Conservation (phyloP, 345 rosid species). For the Salix exigua region DNA sequence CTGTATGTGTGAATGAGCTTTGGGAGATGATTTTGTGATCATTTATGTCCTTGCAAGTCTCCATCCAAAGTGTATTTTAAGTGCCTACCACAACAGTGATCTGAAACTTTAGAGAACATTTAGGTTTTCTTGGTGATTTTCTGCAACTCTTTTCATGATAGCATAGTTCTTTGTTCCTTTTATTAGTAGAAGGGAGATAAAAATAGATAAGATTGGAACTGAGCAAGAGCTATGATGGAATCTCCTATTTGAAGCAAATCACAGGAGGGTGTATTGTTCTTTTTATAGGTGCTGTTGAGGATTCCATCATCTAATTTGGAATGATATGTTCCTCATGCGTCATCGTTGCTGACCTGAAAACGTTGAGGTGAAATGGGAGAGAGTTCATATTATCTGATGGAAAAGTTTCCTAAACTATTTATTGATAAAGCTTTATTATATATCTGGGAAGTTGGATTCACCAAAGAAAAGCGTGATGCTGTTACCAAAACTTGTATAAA, state of each 20-base stretch:
- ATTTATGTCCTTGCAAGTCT: conserved; percentile 5
- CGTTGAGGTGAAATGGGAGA: background rate
- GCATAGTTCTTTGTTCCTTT: background rate
- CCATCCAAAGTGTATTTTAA: conserved; percentile 1
- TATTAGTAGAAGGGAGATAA: background rate
- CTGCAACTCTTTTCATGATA: background rate
- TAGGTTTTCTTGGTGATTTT: background rate
- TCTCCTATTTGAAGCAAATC: background rate
- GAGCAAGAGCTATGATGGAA: background rate
- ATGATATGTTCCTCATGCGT: background rate
- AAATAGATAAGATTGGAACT: too few relatives aligned
- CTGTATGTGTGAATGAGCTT: conserved; percentile 21
- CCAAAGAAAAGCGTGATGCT: background rate
- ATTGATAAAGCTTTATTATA: background rate
- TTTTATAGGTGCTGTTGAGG: background rate
- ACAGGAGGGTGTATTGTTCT: background rate
- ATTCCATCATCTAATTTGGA: background rate
- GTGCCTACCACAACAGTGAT: background rate
- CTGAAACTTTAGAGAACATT: conserved; percentile 3
- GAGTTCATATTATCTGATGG: background rate
- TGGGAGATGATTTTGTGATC: conserved; percentile 10
- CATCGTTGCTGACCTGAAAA: background rate
- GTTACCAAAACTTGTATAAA: background rate
- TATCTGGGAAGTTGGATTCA: background rate
- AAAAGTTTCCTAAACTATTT: background rate